Base-by-base conservation (phyloP, 305 asterid species). In the Solanum hybrid region DNA sequence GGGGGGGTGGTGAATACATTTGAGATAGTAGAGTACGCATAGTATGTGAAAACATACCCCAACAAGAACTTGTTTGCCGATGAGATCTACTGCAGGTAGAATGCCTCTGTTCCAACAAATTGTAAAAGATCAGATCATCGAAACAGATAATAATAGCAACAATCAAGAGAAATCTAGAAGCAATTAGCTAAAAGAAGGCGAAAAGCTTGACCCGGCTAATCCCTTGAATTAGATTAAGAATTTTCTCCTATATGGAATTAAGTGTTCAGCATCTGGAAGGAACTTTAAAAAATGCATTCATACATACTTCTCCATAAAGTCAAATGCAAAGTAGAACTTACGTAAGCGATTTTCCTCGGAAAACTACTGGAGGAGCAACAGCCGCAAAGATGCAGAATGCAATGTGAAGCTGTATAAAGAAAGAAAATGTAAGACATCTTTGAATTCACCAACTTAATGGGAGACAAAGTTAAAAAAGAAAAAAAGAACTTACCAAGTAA, bases 321-420 rank as follows among this genome's bases (percentile, higher is more conserved):
- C 26, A 68, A 73, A 36, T 65, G 89, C 32, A 87, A 34, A 82
- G 68, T 20, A 89, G 86, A 39, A 90, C 98, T 93, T 93, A 97
- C 99, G 99, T 93, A 70, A 97, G 93, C 72, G 99, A 97, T 94
- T 96, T 96, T 93, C 99, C 99, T 92, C 94, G 93, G 95, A 97
- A 97, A 89, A 97, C 98, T 13, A 97, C 89, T 39, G 99, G 99
- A 91, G 99, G 99, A 83, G 99, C 99, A 92, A 97, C 98, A 1
- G 98, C 97, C 13, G 99, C 96, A 92, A 97, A 97, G 91, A 97
- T 92, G 91, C 96, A 94, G 92, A 97, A 97, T 93, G 92, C 97
- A 73, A 97, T 94, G 90, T 97, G 99, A 92, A 97, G 93, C 99
- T 97, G 96, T 87, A 94, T 37, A 92, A 76, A 80, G 87, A 70